Evolutionary conservation across 805 yeast genomes (phyloP).

Genomic region (Pichia paraexigua): DNA sequence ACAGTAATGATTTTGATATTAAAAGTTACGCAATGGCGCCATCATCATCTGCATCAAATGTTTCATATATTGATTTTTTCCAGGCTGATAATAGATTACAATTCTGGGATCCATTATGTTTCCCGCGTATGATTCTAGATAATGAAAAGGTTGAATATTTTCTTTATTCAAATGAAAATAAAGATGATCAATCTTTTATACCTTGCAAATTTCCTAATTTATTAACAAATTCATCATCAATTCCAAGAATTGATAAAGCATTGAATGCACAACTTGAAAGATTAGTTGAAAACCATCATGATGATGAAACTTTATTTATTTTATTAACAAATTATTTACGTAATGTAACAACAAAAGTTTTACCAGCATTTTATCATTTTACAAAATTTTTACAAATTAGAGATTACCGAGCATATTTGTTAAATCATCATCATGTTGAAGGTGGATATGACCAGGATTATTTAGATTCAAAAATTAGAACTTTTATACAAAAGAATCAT

Average conservation of each 20-base stretch:
- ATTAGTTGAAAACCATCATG: conserved; percentile 22
- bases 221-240: conserved; percentile 4
- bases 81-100: conserved; percentile 5
- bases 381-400: conserved; percentile 13
- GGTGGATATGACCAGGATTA: conserved; percentile 6
- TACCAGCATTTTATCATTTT: conserved; percentile 21
- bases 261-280: conserved; percentile 13
- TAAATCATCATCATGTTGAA: conserved; percentile 16
- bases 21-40: conserved; percentile 29
- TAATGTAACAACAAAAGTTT: conserved; percentile 15
- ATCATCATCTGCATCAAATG: conserved; percentile 14
- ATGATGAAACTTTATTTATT: conserved; percentile 23
- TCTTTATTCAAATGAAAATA: not conserved
- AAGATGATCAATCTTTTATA: not conserved
- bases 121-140: conserved; percentile 7
- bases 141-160: not conserved
- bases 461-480: conserved; percentile 12
- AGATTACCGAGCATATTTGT: conserved; percentile 15
- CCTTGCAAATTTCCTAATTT: conserved; percentile 1
- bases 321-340: conserved; percentile 18
- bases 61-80: conserved; percentile 9
- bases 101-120: conserved; percentile 14
- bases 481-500: conserved; percentile 19
- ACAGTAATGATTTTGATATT: not conserved
- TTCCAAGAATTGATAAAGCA: conserved; percentile 19